Percentiles rank a stretch among this genome's conserved stretches.
These are phyloP conservation scores for Suhomyces bribrorum DNA, from an alignment of 1,139 yeast species.

Conservation along the genomic window DNA sequence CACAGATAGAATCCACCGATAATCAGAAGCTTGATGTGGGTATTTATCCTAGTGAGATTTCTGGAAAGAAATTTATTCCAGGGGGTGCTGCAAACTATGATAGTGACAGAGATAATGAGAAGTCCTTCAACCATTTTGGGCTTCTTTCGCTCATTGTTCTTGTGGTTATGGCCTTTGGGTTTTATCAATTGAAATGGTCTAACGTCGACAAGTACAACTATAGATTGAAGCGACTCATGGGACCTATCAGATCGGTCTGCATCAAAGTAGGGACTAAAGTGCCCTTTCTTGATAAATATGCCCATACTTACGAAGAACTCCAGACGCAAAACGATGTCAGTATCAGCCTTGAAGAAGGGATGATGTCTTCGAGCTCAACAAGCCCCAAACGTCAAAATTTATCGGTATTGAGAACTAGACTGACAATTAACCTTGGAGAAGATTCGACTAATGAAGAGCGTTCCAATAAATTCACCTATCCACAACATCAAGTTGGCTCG, in stretches of 20 bases:
- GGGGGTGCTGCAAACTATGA: slow-evolving; percentile 27
- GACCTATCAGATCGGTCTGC: slow-evolving; percentile 12
- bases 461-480: slow-evolving; percentile 1
- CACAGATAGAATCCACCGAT: slow-evolving; percentile 40
- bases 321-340: slow-evolving; percentile 21
- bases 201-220: slow-evolving; percentile 18
- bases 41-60: slow-evolving; percentile 52
- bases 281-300: slow-evolving; percentile 7
- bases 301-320: slow-evolving; percentile 5
- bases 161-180: slow-evolving; percentile 20
- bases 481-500: slow-evolving; percentile 10
- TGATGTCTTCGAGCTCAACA: slow-evolving; percentile 19
- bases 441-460: slow-evolving; percentile 11
- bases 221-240: slow-evolving; percentile 18
- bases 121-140: slow-evolving; percentile 19
- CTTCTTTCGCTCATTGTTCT: slow-evolving; percentile 21
- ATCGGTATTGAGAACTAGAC: slow-evolving; percentile 41
- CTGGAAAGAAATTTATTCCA: slow-evolving; percentile 43
- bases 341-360: slow-evolving; percentile 37
- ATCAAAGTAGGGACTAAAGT: slow-evolving; percentile 6
- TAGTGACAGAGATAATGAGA: slow-evolving; percentile 21
- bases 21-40: slow-evolving; percentile 40
- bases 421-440: slow-evolving; percentile 36
- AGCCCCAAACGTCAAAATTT: slow-evolving; percentile 16
- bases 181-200: slow-evolving; percentile 22